Conservation (phyloP, 2,329 filamentous ascomycete species). For the Aspergillus eucalypticola region DNA sequence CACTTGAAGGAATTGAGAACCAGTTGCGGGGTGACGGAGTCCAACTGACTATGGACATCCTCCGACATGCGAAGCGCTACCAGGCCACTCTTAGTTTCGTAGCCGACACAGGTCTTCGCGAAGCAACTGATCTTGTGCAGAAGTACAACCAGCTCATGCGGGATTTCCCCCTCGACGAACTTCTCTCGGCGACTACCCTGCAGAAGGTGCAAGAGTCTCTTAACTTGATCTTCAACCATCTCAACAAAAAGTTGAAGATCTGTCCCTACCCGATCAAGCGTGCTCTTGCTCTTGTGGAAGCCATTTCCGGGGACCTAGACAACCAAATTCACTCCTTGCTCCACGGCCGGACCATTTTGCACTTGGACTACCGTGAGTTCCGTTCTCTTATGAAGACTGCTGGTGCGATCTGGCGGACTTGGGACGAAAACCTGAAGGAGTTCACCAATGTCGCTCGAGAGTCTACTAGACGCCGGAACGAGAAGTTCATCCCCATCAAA, state of each 20-base stretch:
- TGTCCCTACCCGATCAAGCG: conserved; percentile 92
- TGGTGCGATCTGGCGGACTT: conserved; percentile 82
- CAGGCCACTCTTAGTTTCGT: conserved; percentile 96
- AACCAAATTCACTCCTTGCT: conserved; percentile 81
- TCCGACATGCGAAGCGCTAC: conserved; percentile 96
- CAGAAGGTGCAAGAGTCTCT: conserved; percentile 87
- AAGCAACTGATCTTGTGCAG: conserved; percentile 92
- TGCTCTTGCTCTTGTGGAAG: conserved; percentile 90
- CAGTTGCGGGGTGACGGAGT: conserved; percentile 90
- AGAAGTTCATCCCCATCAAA: conserved; percentile 99
- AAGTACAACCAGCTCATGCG: conserved; percentile 99
- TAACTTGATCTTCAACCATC: conserved; percentile 83
- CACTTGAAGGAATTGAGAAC: conserved; percentile 84
- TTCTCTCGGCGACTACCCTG: conserved; percentile 87
- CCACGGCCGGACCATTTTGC: conserved; percentile 82
- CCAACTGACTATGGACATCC: conserved; percentile 83
- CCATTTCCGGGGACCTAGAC: conserved; percentile 92
- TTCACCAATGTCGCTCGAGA: conserved; percentile 98
- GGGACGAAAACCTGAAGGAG: conserved; percentile 96
- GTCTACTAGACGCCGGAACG: conserved; percentile 86
- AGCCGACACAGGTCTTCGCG: conserved; percentile 92
- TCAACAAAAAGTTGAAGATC: conserved; percentile 97
- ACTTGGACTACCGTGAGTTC: conserved; percentile 90
- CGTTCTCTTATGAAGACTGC: conserved; percentile 78
- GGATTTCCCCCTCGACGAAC: conserved; percentile 92